Percentiles rank a stretch among this genome's conserved stretches.
These are phyloP conservation scores for Draba incana DNA, from an alignment of 345 rosid species.

Conservation along the genomic window DNA sequence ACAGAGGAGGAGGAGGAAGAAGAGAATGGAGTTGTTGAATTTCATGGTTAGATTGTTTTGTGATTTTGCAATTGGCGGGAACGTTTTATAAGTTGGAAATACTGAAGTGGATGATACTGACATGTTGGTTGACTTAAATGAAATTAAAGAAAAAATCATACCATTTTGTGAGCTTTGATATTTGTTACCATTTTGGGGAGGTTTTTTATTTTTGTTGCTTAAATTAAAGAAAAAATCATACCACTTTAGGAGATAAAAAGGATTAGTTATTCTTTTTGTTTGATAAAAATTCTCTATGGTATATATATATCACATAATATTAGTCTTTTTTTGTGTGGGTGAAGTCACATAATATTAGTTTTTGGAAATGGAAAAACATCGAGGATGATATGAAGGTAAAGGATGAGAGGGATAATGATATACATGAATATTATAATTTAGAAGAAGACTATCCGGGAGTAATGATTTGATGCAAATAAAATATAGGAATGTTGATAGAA, in stretches of 20 bases:
- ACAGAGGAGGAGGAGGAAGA: conserved; percentile 34
- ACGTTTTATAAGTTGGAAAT: conserved; percentile 21
- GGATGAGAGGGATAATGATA: not conserved
- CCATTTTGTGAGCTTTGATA: too few species aligned
- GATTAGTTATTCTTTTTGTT: too few species aligned
- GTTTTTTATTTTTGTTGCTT: too few species aligned
- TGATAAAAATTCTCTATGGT: too few species aligned
- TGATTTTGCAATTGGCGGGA: conserved; percentile 42
- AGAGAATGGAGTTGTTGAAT: conserved; percentile 27
- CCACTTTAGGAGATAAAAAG: too few species aligned
- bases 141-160: too few species aligned
- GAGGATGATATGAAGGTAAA: not conserved
- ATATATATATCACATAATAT: too few species aligned
- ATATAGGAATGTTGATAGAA: conserved; percentile 3
- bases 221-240: too few species aligned
- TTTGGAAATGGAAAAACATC: conserved; percentile 14
- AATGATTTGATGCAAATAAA: conserved; percentile 9
- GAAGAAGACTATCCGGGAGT: not conserved
- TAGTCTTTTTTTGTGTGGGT: too few species aligned
- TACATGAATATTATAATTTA: not conserved
- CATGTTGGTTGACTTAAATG: conserved; percentile 16
- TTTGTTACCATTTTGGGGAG: too few species aligned
- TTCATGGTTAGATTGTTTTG: conserved; percentile 24
- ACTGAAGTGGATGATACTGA: conserved; percentile 43
- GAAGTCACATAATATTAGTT: not conserved